Conservation (phyloP, 208 protist genomes). For the Herpetomonas samuelpessoai region DNA sequence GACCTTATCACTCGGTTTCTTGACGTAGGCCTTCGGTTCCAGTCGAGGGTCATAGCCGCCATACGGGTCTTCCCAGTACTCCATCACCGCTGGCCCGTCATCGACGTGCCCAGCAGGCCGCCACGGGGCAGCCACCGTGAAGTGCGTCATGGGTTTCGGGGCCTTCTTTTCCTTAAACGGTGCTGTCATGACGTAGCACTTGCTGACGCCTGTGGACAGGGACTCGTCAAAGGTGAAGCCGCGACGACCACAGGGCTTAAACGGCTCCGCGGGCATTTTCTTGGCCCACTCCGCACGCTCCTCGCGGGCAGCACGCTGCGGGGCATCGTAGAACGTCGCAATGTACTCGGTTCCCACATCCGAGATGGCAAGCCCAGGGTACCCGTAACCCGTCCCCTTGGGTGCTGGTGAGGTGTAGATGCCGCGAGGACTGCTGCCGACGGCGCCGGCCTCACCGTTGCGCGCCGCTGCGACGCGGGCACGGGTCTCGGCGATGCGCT, state of each 20-base stretch:
- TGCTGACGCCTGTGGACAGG: slow-evolving; percentile 53
- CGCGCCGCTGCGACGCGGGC: no score
- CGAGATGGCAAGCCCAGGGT: slow-evolving; percentile 45
- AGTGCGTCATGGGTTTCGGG: slow-evolving; percentile 39
- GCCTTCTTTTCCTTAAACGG: slow-evolving; percentile 61
- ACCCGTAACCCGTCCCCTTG: slow-evolving; percentile 71
- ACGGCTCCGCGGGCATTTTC: slow-evolving; percentile 71
- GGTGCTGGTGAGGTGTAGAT: slow-evolving; percentile 79
- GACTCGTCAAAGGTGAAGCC: slow-evolving; percentile 88
- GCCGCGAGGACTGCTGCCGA: no score
- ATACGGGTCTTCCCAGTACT: slow-evolving; percentile 90
- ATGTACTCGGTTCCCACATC: slow-evolving; percentile 77
- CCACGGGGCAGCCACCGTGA: slow-evolving; percentile 65
- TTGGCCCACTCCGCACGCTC: slow-evolving; percentile 48
- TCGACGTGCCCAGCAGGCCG: slow-evolving; percentile 73
- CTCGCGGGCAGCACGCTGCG: slow-evolving; percentile 42
- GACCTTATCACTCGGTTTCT: slow-evolving; percentile 55
- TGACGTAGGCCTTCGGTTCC: slow-evolving; percentile 71
- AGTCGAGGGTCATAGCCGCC: slow-evolving; percentile 74
- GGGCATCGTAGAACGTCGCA: slow-evolving; percentile 79
- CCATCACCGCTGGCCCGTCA: slow-evolving; percentile 55
- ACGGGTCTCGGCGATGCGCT: slow-evolving; percentile 26
- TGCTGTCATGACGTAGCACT: slow-evolving; percentile 80
- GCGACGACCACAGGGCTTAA: slow-evolving; percentile 53
- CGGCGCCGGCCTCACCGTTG: neutral